Evolutionary conservation across 768 basidiomycete genomes (phyloP), one percentile per base, ranked within the genome.

Genomic region (Aureoboletus auriporus): DNA sequence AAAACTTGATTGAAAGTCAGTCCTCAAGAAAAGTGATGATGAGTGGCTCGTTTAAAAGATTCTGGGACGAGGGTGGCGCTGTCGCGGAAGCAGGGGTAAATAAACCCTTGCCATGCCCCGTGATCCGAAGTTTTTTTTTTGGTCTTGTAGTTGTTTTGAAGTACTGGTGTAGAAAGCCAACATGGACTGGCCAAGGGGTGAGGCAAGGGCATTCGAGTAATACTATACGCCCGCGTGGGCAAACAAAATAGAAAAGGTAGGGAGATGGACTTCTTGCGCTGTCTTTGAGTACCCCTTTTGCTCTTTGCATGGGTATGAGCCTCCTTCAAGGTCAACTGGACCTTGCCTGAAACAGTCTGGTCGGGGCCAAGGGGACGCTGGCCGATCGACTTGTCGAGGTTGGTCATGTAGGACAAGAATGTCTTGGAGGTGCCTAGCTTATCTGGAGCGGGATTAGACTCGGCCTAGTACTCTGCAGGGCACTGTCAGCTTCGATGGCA

Each of bases 391-490:
- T 75, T 72, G 68, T 96, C 93, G 39, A 98, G 61, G 10, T 71
- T 65, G 27, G 81, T 73, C 67, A 97, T 78, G 70, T 91, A 98
- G 27, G 73, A 65, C 30, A 96, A 68, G 79, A 98, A 97, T 35
- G 79, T 79, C 49, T 77, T 73, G 3, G 92, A 94, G 56, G 98
- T 98, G 17, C 95, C 95, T 53, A n/a, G n/a, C n/a, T n/a, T n/a
- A n/a, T n/a, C n/a, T n/a, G n/a, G n/a, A n/a, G n/a, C n/a, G n/a
- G n/a, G n/a, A n/a, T n/a, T n/a, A n/a, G n/a, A n/a, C n/a, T n/a
- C n/a, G n/a, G n/a, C n/a, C n/a, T n/a, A n/a, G n/a, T n/a, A n/a
- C n/a, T n/a, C n/a, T n/a, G n/a, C n/a, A n/a, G n/a, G n/a, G n/a
- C n/a, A n/a, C n/a, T n/a, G n/a, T n/a, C n/a, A n/a, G n/a, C n/a